Evolutionary conservation across 1,284 basidiomycete species (phyloP), one percentile per base, ranked within the genome.

Genomic region (Cerrena zonata): DNA sequence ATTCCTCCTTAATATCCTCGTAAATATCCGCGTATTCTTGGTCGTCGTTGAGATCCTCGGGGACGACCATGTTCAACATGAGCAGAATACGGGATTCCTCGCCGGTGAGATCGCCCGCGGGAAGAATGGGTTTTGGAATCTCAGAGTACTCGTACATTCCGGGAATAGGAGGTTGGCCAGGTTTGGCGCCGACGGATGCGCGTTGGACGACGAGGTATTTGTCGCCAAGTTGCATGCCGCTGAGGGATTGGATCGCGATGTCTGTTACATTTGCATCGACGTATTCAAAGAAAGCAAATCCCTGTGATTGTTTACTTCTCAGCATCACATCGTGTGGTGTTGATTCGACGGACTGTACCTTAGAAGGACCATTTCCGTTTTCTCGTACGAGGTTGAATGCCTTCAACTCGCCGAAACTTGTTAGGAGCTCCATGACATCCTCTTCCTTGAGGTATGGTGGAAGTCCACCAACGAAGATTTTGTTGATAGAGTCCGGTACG

Each of bases 201-300:
- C 94, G 86, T 65, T 99, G 96, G 36, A 99, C 95, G 47, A 98
- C 91, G 39, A 99, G 80, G 62, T 84, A 90, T n/a, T 92, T 86
- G 68, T 99, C 96, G 48, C 95, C 96, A 12, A 99, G 80, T 66
- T 96, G 90, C 91, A 99, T 98, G 51, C 93, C 93, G 68, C 96
- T 94, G 52, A 99, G 79, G 55, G 93, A 92, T 68, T 93, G 89
- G 63, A 95, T 97, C 34, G 96, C 96, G 56, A 97, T 83, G 57
- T 99, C 94, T 45, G 96, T 99, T 51, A 94, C 84, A 27, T 69
- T 71, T 11, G 84, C 73, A 66, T 99, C 96, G 51, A 90, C 86
- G 68, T 98, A 99, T 77, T 99, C 96, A 73, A 94, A 96, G 75
- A 98, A 99, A 0, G 96, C 96, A 69, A 97, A 99, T 56, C 96